phyloP scores from a whole-genome alignment of 2,329 filamentous ascomycete species.

The Ophioceras dolichostomum region DNA sequence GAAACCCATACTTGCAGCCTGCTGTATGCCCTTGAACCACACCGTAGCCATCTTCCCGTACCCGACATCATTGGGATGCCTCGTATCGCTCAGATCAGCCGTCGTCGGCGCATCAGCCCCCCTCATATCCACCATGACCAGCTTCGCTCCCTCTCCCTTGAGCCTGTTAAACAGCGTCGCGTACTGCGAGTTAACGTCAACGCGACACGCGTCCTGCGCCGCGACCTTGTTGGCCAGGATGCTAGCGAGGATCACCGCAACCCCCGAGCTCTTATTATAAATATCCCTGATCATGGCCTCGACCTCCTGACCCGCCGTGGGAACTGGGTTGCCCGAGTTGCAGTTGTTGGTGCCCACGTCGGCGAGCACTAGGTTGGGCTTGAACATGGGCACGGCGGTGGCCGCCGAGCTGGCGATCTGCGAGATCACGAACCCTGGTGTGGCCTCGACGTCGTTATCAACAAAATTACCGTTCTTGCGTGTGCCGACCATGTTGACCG shows the following conservation, averaged over 20 bases:
- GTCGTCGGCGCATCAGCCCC: constrained; percentile 7
- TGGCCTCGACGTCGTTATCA: constrained; percentile 5
- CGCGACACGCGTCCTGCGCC: constrained; percentile 6
- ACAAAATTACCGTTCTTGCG: constrained; percentile 3
- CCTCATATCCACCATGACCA: constrained; percentile 10
- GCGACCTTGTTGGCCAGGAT: constrained; percentile 12
- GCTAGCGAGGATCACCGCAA: constrained; percentile 12
- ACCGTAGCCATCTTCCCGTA: constrained; percentile 8
- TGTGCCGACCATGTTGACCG: constrained; percentile 7
- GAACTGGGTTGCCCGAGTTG: constrained; percentile 7
- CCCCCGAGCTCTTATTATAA: constrained; percentile 9
- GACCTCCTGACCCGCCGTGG: constrained; percentile 10
- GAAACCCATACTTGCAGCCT: constrained; percentile 6
- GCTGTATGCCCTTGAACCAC: constrained; percentile 6
- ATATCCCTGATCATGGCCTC: constrained; percentile 9
- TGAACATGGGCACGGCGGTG: constrained; percentile 1
- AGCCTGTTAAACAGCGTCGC: constrained; percentile 1
- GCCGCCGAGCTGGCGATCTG: constrained; percentile 3
- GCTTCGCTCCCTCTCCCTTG: constrained; percentile 6
- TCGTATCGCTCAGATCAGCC: constrained; percentile 6
- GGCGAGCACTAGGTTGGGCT: constrained; percentile 11
- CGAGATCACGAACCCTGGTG: constrained; percentile 3
- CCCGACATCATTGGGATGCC: constrained; percentile 6
- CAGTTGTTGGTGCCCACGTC: constrained; percentile 12
- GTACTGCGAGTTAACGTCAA: constrained; percentile 10